These are phyloP conservation scores for Epichloe bromicola DNA, from an alignment of 2,329 filamentous ascomycete species.

Conservation along the genomic window DNA sequence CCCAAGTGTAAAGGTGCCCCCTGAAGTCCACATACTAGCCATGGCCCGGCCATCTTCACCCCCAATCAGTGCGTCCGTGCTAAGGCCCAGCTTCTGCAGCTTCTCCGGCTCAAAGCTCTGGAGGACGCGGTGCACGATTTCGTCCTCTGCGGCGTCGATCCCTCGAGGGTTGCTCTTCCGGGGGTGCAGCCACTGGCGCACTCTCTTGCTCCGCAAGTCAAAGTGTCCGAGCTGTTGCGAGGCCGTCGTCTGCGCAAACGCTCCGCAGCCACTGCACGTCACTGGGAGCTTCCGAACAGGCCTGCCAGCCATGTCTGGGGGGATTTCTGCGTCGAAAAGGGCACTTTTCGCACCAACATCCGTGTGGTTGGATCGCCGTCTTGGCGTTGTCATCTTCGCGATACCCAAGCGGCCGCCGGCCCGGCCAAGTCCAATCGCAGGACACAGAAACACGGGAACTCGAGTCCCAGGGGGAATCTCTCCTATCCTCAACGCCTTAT, in stretches of 20 bases:
- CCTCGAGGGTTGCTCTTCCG: constrained; percentile 7
- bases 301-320: background rate
- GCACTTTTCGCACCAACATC: constrained; percentile 9
- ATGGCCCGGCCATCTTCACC: background rate
- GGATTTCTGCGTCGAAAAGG: background rate
- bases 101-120: constrained; percentile 26
- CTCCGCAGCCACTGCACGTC: constrained; percentile 52
- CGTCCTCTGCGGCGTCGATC: constrained; percentile 24
- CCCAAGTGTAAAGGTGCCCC: background rate
- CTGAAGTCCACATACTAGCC: constrained; percentile 1
- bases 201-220: constrained; percentile 35
- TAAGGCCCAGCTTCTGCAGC: constrained; percentile 33
- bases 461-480: constrained; percentile 24
- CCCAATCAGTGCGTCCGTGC: constrained; percentile 25
- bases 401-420: constrained; percentile 2
- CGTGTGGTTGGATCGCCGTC: constrained; percentile 13
- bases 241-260: constrained; percentile 43
- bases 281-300: constrained; percentile 30
- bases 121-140: constrained; percentile 34
- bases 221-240: constrained; percentile 44
- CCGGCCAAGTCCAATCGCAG: constrained; percentile 21
- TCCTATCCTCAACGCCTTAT: constrained; percentile 28
- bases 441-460: constrained; percentile 36
- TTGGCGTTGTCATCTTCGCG: constrained; percentile 10
- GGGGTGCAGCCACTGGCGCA: constrained; percentile 32